A percentile compares a stretch with the other conserved stretches of the same genome.
Conservation (phyloP, 371 early-diverging fungal genomes). For the Apophysomyces variabilis region DNA sequence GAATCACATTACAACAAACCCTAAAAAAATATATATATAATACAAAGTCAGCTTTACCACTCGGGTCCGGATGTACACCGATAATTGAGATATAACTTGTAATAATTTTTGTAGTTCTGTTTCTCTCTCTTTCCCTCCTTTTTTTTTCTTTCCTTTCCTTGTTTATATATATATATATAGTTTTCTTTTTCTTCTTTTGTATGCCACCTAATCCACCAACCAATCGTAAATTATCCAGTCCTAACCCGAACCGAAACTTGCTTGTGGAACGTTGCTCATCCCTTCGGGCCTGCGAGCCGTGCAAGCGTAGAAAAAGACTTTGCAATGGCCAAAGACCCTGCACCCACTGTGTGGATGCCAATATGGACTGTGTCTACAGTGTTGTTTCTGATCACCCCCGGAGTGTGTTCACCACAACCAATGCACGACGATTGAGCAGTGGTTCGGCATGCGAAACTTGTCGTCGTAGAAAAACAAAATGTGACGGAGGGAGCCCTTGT, state of each 20-base stretch:
- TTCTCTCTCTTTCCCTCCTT: conserved; percentile 8
- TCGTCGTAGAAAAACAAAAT: conserved; percentile 56
- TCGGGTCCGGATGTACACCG: conserved; percentile 15
- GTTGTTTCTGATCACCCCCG: conserved; percentile 37
- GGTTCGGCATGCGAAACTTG: conserved; percentile 60
- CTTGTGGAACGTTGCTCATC: conserved; percentile 28
- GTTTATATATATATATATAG: conserved; percentile 8
- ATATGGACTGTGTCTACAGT: conserved; percentile 37
- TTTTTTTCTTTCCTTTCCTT: conserved; percentile 11
- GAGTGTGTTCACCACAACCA: conserved; percentile 34
- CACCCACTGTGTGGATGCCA: conserved; percentile 19
- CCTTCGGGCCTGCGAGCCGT: conserved; percentile 32
- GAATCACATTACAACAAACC: conserved; percentile 3
- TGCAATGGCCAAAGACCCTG: conserved; percentile 38
- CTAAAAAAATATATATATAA: conserved; percentile 9
- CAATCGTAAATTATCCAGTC: conserved; percentile 16
- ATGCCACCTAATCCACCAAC: conserved; percentile 32
- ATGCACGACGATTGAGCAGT: conserved; percentile 49
- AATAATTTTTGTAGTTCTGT: neutral
- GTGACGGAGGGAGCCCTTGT: conserved; percentile 56
- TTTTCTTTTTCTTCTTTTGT: conserved; percentile 8
- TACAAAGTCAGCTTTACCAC: conserved; percentile 12
- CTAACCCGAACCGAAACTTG: conserved; percentile 25
- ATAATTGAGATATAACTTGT: neutral
- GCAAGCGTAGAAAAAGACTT: conserved; percentile 25